Evolutionary conservation across 768 basidiomycete species (phyloP).

Genomic region (Mycena galericulata): DNA sequence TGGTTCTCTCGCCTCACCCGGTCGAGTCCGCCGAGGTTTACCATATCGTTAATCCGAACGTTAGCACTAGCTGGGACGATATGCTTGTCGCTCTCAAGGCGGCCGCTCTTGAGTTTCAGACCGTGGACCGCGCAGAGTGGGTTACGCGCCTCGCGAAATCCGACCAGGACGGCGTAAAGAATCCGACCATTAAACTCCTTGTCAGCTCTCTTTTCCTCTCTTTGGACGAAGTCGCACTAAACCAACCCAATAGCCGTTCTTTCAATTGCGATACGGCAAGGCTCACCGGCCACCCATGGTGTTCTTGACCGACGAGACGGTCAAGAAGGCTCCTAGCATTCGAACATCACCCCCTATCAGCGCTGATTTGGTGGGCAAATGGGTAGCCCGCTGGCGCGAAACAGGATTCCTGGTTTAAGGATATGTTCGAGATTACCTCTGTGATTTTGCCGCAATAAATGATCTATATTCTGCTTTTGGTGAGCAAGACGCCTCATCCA

Average conservation of each 20-base stretch:
- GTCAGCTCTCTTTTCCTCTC: constrained; percentile 34
- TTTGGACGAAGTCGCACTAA: no score
- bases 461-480: constrained; percentile 27
- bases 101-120: constrained; percentile 54
- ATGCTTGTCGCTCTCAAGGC: constrained; percentile 53
- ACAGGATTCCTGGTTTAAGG: constrained; percentile 48
- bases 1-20: constrained; percentile 42
- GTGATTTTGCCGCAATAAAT: constrained; percentile 5
- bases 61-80: constrained; percentile 49
- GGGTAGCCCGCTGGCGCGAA: constrained; percentile 56
- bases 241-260: constrained; percentile 44
- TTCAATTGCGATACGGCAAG: constrained; percentile 43
- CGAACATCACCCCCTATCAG: constrained; percentile 43
- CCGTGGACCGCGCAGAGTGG: constrained; percentile 52
- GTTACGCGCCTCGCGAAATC: constrained; percentile 48
- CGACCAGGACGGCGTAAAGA: constrained; percentile 50
- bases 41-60: constrained; percentile 53
- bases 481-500: constrained; percentile 20
- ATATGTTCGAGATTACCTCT: not conserved
- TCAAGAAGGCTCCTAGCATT: constrained; percentile 47
- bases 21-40: constrained; percentile 43
- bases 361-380: constrained; percentile 52
- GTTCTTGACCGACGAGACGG: constrained; percentile 49
- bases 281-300: constrained; percentile 45
- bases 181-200: constrained; percentile 59